A percentile compares a stretch with the other conserved stretches of the same genome.
phyloP scores from a whole-genome alignment of 2,329 filamentous ascomycete genomes.

The Lachnellula hyalina region DNA sequence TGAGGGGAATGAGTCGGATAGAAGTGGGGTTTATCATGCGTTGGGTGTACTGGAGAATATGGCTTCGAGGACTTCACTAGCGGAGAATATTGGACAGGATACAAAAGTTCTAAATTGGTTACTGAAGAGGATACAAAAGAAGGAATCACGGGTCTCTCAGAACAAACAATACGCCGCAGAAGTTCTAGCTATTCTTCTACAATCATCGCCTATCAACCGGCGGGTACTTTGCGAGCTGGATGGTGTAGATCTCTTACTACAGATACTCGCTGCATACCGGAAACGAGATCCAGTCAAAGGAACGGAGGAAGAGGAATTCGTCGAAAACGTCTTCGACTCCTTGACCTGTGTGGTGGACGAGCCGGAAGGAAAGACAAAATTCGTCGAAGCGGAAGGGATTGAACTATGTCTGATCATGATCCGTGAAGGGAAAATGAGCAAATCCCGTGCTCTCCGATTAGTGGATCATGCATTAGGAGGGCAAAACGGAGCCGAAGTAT shows the following conservation, averaged over 20 bases:
- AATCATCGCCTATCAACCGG: slow-evolving; percentile 65
- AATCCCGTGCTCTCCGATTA: slow-evolving; percentile 69
- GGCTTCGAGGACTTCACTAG: slow-evolving; percentile 62
- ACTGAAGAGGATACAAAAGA: slow-evolving; percentile 63
- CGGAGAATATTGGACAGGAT: slow-evolving; percentile 67
- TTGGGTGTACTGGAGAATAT: slow-evolving; percentile 81
- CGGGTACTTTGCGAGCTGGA: slow-evolving; percentile 58
- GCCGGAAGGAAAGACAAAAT: slow-evolving; percentile 67
- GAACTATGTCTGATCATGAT: slow-evolving; percentile 92
- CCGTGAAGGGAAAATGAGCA: slow-evolving; percentile 80
- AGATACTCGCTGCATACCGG: slow-evolving; percentile 78
- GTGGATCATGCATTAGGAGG: slow-evolving; percentile 76
- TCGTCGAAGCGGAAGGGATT: slow-evolving; percentile 84
- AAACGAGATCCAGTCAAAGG: slow-evolving; percentile 81
- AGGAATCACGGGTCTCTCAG: slow-evolving; percentile 67
- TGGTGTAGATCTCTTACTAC: slow-evolving; percentile 73
- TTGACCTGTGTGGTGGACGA: slow-evolving; percentile 78
- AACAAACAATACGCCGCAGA: slow-evolving; percentile 97
- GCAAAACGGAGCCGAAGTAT: slow-evolving; percentile 54
- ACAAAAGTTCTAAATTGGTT: slow-evolving; percentile 71
- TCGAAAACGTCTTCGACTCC: slow-evolving; percentile 88
- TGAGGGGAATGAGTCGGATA: slow-evolving; percentile 69
- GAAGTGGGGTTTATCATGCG: slow-evolving; percentile 80
- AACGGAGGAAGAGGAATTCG: slow-evolving; percentile 87
- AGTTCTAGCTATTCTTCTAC: slow-evolving; percentile 81